These are phyloP conservation scores for Ogataea populi-albae DNA, from an alignment of 805 yeast species.

Conservation along the genomic window DNA sequence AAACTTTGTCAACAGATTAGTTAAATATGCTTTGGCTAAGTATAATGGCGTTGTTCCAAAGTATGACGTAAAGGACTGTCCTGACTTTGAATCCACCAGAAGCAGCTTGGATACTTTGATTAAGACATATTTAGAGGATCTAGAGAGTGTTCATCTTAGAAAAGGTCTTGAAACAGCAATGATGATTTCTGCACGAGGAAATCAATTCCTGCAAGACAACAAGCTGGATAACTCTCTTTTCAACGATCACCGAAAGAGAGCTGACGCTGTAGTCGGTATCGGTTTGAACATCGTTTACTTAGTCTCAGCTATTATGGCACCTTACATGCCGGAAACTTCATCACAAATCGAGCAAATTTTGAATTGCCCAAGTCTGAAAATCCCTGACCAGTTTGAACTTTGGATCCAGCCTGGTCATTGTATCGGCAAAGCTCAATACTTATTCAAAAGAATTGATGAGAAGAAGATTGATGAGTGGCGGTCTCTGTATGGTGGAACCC, in stretches of 20 bases:
- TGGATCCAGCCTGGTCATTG: constrained; percentile 77
- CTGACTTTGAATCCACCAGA: constrained; percentile 44
- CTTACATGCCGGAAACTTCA: constrained; percentile 88
- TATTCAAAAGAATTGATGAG: constrained; percentile 90
- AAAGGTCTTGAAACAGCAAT: constrained; percentile 89
- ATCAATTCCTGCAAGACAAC: constrained; percentile 92
- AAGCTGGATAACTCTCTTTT: constrained; percentile 87
- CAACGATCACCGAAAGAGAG: constrained; percentile 67
- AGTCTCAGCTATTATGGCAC: constrained; percentile 77
- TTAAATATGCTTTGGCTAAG: constrained; percentile 85
- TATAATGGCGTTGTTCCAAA: constrained; percentile 87
- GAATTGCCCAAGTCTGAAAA: constrained; percentile 75
- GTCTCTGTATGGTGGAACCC: constrained; percentile 78
- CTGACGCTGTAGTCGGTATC: constrained; percentile 90
- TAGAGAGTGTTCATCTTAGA: constrained; percentile 80
- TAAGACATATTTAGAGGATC: constrained; percentile 57
- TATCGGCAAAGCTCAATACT: constrained; percentile 86
- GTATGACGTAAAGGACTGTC: constrained; percentile 47
- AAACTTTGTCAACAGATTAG: constrained; percentile 90
- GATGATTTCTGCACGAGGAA: constrained; percentile 90
- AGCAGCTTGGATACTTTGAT: constrained; percentile 64
- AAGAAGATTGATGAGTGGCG: constrained; percentile 87
- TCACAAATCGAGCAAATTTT: constrained; percentile 70
- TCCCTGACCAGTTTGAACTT: constrained; percentile 71
- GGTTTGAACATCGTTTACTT: constrained; percentile 86